These are phyloP conservation scores for Linnemannia hyalina DNA, from an alignment of 192 early-diverging fungal species.

Conservation along the genomic window DNA sequence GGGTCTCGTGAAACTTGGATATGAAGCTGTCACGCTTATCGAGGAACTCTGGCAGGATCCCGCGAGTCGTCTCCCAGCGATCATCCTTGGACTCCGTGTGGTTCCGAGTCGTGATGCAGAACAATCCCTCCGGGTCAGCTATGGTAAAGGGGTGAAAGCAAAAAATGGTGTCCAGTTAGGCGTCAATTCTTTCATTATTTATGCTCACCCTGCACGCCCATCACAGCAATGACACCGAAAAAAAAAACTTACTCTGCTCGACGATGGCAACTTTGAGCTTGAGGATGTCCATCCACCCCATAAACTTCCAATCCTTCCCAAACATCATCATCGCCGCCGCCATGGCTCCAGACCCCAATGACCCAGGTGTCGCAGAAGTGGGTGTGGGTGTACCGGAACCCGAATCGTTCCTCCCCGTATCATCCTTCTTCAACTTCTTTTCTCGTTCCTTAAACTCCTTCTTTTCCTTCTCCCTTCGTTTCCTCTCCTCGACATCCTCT, in stretches of 20 bases:
- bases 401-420: neutral
- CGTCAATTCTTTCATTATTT: neutral
- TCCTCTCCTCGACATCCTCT: slow-evolving; percentile 8
- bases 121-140: slow-evolving; percentile 48
- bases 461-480: slow-evolving; percentile 9
- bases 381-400: no score
- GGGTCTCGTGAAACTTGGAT: slow-evolving; percentile 30
- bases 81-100: slow-evolving; percentile 30
- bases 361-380: neutral
- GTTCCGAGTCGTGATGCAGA: slow-evolving; percentile 34
- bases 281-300: slow-evolving; percentile 40
- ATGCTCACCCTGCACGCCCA: neutral
- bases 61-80: slow-evolving; percentile 33
- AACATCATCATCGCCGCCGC: neutral
- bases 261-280: slow-evolving; percentile 30
- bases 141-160: neutral
- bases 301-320: slow-evolving; percentile 44
- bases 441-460: slow-evolving; percentile 4
- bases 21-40: slow-evolving; percentile 32
- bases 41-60: slow-evolving; percentile 26
- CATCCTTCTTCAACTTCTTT: slow-evolving; percentile 4
- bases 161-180: neutral
- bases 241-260: slow-evolving; percentile 35
- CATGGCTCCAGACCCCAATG: neutral
- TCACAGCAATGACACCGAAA: neutral